A percentile compares a stretch with the other conserved stretches of the same genome.
These are phyloP conservation scores for Gymnopilus dilepis DNA, from an alignment of 768 basidiomycete genomes.

Conservation along the genomic window DNA sequence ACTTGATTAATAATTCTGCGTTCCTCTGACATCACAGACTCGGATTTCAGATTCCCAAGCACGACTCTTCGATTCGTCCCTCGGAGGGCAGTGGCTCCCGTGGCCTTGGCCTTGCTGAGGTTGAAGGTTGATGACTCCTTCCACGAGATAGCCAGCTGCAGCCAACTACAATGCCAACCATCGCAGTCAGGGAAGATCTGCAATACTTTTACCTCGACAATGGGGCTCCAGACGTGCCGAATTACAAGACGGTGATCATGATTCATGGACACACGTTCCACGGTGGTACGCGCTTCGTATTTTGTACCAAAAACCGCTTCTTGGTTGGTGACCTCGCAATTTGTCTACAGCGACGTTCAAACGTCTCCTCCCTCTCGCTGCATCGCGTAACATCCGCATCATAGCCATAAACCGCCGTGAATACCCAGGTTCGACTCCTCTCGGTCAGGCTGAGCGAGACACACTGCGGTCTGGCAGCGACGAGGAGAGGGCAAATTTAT, in stretches of 20 bases:
- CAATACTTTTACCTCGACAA: neutral
- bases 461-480: neutral
- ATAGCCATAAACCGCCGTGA: neutral
- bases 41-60: no score
- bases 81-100: no score
- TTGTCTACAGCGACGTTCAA: neutral
- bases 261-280: constrained; percentile 6
- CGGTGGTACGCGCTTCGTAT: neutral
- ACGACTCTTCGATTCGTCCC: no score
- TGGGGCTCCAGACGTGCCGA: neutral
- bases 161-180: neutral
- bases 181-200: neutral
- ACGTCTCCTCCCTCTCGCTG: neutral
- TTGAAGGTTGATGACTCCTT: no score
- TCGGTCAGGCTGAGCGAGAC: neutral
- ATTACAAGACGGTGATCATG: neutral
- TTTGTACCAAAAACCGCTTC: neutral
- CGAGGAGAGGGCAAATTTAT: neutral
- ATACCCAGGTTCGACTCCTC: neutral
- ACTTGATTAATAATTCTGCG: no score
- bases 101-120: no score
- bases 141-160: no score
- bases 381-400: neutral
- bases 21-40: no score
- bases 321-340: no score